Base-by-base conservation (phyloP, 768 basidiomycete genomes). In the Kwoniella sp. region DNA sequence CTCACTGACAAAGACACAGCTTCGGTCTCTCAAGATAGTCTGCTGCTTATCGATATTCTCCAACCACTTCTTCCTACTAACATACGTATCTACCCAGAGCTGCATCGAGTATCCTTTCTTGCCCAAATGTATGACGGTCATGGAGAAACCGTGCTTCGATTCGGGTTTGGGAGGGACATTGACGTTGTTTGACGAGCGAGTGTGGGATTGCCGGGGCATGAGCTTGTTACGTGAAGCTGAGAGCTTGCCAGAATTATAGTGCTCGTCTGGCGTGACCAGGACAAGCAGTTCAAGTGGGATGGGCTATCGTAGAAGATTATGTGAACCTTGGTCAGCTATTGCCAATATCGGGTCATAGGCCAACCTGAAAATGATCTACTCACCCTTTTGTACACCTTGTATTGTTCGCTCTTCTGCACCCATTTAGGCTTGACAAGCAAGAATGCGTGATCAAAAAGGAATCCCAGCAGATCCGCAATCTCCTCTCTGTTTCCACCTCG, bases 401-500 rank as follows among this genome's bases (percentile, higher is more conserved):
- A 89, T 73, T 93, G 91, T 71, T 97, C 94, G 56, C 89, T 88
- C 78, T 93, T 93, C 65, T 80, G 79, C 47, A 77, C 69, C 81
- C 88, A 91, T 81, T 92, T 93, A 77, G 93, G 89, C 69, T 83
- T 97, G 69, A 91, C 93, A 86, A 98, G 92, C 31, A 99, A 83
- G 48, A 99, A 82, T 1, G 93, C 93, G 80, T 99, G 96, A 79
- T 99, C 96, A 77, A 99, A 96, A 74, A 99, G 82, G 83, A 95
- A 97, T 5, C 95, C 91, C 73, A 91, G 86, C 55, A 97, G 84
- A 78, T 98, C 95, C 17, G 92, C 93, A 73, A 88, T 92, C 66
- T 90, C 89, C 50, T 75, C 75, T 73, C 88, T 85, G 5, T 83
- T 83, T 2, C 87, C 87, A 1, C 88, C 87, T 8, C 93, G 87